phyloP scores from a whole-genome alignment of 352 stramenopile genomes.

The Phytophthora pisi region DNA sequence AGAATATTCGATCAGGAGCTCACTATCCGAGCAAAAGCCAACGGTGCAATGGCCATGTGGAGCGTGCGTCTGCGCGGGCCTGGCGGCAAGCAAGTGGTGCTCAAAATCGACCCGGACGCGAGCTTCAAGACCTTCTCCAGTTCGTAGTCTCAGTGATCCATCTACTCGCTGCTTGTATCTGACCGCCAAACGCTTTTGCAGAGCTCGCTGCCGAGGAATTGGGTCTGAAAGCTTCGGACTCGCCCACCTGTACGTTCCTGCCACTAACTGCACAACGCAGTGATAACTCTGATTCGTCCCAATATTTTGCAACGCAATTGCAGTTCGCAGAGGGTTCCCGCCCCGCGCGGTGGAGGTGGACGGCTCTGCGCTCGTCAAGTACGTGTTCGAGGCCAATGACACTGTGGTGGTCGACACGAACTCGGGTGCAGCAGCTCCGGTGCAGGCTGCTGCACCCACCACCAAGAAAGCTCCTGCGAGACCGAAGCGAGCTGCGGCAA shows the following conservation, averaged over 20 bases:
- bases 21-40: background rate
- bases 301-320: background rate
- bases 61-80: slow-evolving; percentile 68
- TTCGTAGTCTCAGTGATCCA: slow-evolving; percentile 26
- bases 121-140: slow-evolving; percentile 54
- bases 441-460: slow-evolving; percentile 11
- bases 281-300: background rate
- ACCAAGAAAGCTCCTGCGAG: slow-evolving; percentile 12
- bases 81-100: slow-evolving; percentile 56
- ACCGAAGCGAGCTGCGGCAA: slow-evolving; percentile 26
- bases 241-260: slow-evolving; percentile 51
- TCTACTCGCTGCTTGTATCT: background rate
- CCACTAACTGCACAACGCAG: background rate
- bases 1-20: slow-evolving; percentile 21
- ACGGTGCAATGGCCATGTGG: slow-evolving; percentile 45
- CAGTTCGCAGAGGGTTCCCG: slow-evolving; percentile 77
- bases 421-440: slow-evolving; percentile 8
- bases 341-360: slow-evolving; percentile 50
- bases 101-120: slow-evolving; percentile 51
- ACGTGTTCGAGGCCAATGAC: slow-evolving; percentile 67
- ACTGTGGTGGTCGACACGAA: slow-evolving; percentile 61
- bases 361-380: slow-evolving; percentile 45
- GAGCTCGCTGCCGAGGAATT: slow-evolving; percentile 53
- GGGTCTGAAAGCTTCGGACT: slow-evolving; percentile 45
- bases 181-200: slow-evolving; percentile 16